Conservation (phyloP, 1,284 basidiomycete species). For the Trichosporon asahii region DNA sequence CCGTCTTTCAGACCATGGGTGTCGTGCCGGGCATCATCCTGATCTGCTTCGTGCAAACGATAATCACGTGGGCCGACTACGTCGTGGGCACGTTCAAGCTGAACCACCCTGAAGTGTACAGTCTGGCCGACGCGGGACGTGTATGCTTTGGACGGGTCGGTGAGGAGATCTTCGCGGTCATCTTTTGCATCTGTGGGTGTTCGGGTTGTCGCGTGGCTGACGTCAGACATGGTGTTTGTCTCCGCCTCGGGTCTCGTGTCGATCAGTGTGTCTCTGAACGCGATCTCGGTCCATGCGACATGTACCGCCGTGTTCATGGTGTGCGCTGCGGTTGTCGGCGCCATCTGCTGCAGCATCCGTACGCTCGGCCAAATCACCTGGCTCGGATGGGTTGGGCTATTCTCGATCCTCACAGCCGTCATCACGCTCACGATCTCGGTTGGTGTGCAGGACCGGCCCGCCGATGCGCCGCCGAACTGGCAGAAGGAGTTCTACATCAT, state of each 20-base stretch:
- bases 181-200: not conserved
- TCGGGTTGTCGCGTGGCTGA: constrained; percentile 21
- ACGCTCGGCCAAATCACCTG: constrained; percentile 47
- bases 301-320: constrained; percentile 48
- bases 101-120: constrained; percentile 29
- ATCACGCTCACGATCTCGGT: constrained; percentile 49
- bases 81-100: constrained; percentile 30
- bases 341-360: constrained; percentile 40
- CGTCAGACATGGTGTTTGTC: constrained; percentile 28
- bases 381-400: constrained; percentile 45
- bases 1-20: constrained; percentile 35
- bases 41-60: constrained; percentile 32
- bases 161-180: not conserved
- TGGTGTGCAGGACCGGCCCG: constrained; percentile 45
- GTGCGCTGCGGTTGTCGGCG: constrained; percentile 36
- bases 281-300: constrained; percentile 44
- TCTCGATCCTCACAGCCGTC: constrained; percentile 41
- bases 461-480: constrained; percentile 25
- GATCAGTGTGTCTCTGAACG: constrained; percentile 50
- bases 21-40: constrained; percentile 39
- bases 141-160: constrained; percentile 18
- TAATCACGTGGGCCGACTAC: constrained; percentile 32
- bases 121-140: constrained; percentile 33
- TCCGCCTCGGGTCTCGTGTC: constrained; percentile 33
- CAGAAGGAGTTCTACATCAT: constrained; percentile 31